Evolutionary conservation across 331 rosid genomes (phyloP).

Genomic region (Malus hybrid): DNA sequence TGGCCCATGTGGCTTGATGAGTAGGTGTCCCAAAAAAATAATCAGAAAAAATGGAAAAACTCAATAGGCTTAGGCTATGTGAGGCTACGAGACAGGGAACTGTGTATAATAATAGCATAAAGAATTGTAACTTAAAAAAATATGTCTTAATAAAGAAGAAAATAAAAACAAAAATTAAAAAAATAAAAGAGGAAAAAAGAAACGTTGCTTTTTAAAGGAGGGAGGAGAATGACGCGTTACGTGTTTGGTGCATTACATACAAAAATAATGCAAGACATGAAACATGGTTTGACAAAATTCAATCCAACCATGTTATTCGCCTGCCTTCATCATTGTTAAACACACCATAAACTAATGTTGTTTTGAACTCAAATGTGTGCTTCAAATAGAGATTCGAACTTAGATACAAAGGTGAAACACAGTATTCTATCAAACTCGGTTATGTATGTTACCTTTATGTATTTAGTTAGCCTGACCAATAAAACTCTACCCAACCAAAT

Average conservation of each 20-base stretch:
- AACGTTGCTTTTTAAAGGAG: not conserved
- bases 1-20: slow-evolving; percentile 45
- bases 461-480: no score
- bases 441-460: no score
- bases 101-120: not conserved
- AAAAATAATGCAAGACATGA: not conserved
- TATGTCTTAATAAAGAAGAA: not conserved
- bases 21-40: slow-evolving; percentile 26
- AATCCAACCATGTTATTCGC: slow-evolving; percentile 16
- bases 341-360: no score
- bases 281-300: slow-evolving; percentile 18
- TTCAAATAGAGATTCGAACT: no score
- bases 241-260: slow-evolving; percentile 21
- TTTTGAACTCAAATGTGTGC: no score
- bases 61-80: not conserved
- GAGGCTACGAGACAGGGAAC: no score
- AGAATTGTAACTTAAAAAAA: not conserved
- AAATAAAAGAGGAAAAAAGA: not conserved
- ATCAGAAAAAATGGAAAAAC: slow-evolving; percentile 8
- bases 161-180: not conserved
- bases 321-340: no score
- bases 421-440: no score
- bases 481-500: no score
- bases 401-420: no score
- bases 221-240: slow-evolving; percentile 26